These are phyloP conservation scores for Penicillium sp. DNA, from an alignment of 2,329 filamentous ascomycete genomes.

Conservation along the genomic window DNA sequence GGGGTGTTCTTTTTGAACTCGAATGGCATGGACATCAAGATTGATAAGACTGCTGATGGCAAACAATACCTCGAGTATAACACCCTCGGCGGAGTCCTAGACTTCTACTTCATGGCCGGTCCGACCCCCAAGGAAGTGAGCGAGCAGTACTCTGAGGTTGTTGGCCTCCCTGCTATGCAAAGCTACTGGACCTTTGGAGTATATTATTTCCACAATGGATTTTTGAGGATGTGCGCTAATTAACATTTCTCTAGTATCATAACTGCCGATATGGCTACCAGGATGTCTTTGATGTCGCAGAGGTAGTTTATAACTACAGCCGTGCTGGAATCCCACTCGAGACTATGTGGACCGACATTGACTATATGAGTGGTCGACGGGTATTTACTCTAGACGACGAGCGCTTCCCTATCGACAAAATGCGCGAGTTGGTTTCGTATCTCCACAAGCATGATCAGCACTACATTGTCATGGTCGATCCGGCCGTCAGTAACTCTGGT, in stretches of 20 bases:
- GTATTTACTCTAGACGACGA: slow-evolving; percentile 42
- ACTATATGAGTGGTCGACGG: slow-evolving; percentile 40
- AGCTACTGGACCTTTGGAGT: slow-evolving; percentile 64
- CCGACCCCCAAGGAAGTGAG: slow-evolving; percentile 58
- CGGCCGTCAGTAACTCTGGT: slow-evolving; percentile 42
- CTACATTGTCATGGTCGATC: slow-evolving; percentile 75
- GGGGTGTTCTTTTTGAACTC: slow-evolving; percentile 69
- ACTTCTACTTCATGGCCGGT: slow-evolving; percentile 66
- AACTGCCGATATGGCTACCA: slow-evolving; percentile 64
- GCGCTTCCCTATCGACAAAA: slow-evolving; percentile 41
- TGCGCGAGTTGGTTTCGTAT: slow-evolving; percentile 64
- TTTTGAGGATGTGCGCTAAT: not conserved
- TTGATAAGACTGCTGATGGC: slow-evolving; percentile 59
- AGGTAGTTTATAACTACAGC: slow-evolving; percentile 45
- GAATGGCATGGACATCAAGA: slow-evolving; percentile 74
- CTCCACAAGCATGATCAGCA: slow-evolving; percentile 66
- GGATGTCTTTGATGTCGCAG: slow-evolving; percentile 46
- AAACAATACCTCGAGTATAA: slow-evolving; percentile 77
- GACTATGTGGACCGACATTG: slow-evolving; percentile 48
- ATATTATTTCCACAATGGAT: slow-evolving; percentile 8
- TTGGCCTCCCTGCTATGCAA: slow-evolving; percentile 58
- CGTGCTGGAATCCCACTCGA: slow-evolving; percentile 43
- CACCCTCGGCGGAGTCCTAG: slow-evolving; percentile 70
- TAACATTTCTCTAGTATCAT: slow-evolving; percentile 43
- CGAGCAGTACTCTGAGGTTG: slow-evolving; percentile 58